phyloP scores from a whole-genome alignment of 441 rosid genomes.

The Croton setiger region DNA sequence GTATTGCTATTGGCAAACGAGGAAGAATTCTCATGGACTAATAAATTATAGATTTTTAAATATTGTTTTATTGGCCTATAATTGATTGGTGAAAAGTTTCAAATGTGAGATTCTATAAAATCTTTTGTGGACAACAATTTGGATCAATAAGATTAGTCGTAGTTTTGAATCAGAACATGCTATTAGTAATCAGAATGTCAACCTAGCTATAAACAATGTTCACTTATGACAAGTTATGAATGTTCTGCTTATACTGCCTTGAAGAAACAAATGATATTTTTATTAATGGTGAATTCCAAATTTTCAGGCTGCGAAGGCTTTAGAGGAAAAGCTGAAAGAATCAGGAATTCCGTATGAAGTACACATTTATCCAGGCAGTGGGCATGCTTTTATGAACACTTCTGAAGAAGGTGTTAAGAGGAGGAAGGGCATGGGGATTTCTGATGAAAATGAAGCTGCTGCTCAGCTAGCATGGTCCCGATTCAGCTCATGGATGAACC shows the following conservation, averaged over 20 bases:
- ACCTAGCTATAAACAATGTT: neutral
- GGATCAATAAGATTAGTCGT: too few species aligned
- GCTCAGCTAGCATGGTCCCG: slow-evolving; percentile 91
- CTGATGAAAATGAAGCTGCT: slow-evolving; percentile 77
- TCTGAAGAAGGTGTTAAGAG: slow-evolving; percentile 72
- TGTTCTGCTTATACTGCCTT: neutral
- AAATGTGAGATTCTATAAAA: too few species aligned
- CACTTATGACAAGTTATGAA: neutral
- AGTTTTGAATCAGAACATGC: too few species aligned
- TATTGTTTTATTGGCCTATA: too few species aligned
- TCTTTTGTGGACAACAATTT: too few species aligned
- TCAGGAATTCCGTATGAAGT: slow-evolving; percentile 77
- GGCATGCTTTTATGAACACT: slow-evolving; percentile 77
- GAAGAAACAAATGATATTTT: neutral
- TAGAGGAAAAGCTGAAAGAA: slow-evolving; percentile 79
- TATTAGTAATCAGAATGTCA: too few species aligned
- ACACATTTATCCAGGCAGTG: slow-evolving; percentile 68
- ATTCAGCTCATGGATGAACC: slow-evolving; percentile 83
- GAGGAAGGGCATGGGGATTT: slow-evolving; percentile 79
- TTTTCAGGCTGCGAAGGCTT: slow-evolving; percentile 78
- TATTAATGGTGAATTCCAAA: slow-evolving; percentile 8
- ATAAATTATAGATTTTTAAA: too few species aligned
- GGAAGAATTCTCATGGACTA: too few species aligned
- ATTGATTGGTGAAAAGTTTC: too few species aligned
- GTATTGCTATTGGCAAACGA: too few species aligned